Evolutionary conservation across 495 filamentous ascomycete genomes (phyloP).

Genomic region (Paragyromitra xinjiangensis): DNA sequence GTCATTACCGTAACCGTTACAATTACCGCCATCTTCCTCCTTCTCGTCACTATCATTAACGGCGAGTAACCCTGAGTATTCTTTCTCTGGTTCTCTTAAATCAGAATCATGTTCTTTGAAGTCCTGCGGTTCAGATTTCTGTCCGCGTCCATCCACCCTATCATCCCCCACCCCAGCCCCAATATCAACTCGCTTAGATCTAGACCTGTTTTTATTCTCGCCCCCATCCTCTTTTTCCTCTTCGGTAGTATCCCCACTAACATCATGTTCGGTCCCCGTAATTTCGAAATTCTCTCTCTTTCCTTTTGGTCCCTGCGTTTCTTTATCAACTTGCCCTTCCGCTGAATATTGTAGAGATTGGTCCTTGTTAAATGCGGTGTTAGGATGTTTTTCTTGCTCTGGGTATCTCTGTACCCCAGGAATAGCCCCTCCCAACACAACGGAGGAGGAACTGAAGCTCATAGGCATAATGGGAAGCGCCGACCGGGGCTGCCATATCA

Average conservation of each 20-base stretch:
- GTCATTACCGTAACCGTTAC: background rate
- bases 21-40: background rate
- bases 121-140: background rate
- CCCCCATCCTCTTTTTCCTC: constrained; percentile 1
- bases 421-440: background rate
- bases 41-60: background rate
- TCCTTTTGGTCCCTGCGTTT: background rate
- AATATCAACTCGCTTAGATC: background rate
- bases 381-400: background rate
- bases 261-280: background rate
- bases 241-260: constrained; percentile 9
- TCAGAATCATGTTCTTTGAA: background rate
- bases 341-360: background rate
- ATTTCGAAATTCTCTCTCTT: background rate
- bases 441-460: background rate
- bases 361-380: background rate
- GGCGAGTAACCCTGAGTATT: background rate
- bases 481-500: background rate
- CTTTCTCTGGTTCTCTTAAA: background rate
- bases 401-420: background rate
- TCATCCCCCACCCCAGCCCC: background rate
- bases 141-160: background rate
- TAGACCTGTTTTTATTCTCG: background rate
- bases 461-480: background rate
- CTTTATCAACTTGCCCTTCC: no score